Conservation (phyloP, 2,329 filamentous ascomycete genomes). For the Ophiosphaerella narmari region DNA sequence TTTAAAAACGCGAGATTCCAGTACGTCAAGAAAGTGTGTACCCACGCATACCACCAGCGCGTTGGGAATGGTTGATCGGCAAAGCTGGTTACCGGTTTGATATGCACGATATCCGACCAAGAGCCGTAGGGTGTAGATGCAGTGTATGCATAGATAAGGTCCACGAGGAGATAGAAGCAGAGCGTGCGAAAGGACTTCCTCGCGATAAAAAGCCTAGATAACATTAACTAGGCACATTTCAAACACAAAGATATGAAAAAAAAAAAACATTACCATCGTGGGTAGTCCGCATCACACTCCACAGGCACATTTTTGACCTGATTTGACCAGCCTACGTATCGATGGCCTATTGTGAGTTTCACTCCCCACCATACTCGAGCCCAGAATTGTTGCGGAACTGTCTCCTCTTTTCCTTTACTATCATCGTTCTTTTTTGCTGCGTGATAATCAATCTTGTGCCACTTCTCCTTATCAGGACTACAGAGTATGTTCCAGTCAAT, state of each 20-base stretch:
- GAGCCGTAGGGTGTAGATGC: slow-evolving; percentile 27
- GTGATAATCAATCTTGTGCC: slow-evolving; percentile 23
- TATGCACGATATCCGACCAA: slow-evolving; percentile 19
- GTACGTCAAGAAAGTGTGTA: slow-evolving; percentile 26
- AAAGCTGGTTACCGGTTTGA: slow-evolving; percentile 7
- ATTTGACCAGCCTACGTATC: slow-evolving; percentile 32
- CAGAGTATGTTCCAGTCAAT: slow-evolving; percentile 28
- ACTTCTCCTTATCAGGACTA: slow-evolving; percentile 29
- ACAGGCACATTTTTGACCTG: slow-evolving; percentile 34
- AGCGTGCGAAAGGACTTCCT: slow-evolving; percentile 18
- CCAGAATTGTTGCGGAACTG: slow-evolving; percentile 10
- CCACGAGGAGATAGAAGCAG: slow-evolving; percentile 17
- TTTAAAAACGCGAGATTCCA: slow-evolving; percentile 21
- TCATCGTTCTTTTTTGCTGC: background rate
- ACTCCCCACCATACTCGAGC: slow-evolving; percentile 27
- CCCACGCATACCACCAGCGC: slow-evolving; percentile 21
- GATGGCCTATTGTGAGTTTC: slow-evolving; percentile 14
- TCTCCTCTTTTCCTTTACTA: background rate
- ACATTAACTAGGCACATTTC: background rate
- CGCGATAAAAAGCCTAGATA: slow-evolving; percentile 23
- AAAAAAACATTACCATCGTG: slow-evolving; percentile 16
- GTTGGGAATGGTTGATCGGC: slow-evolving; percentile 9
- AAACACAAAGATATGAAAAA: no score
- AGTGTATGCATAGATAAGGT: slow-evolving; percentile 19
- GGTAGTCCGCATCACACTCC: slow-evolving; percentile 23